Evolutionary conservation across 495 filamentous ascomycete genomes (phyloP), one percentile per base, ranked within the genome.

Genomic region (Trichoderma virens): DNA sequence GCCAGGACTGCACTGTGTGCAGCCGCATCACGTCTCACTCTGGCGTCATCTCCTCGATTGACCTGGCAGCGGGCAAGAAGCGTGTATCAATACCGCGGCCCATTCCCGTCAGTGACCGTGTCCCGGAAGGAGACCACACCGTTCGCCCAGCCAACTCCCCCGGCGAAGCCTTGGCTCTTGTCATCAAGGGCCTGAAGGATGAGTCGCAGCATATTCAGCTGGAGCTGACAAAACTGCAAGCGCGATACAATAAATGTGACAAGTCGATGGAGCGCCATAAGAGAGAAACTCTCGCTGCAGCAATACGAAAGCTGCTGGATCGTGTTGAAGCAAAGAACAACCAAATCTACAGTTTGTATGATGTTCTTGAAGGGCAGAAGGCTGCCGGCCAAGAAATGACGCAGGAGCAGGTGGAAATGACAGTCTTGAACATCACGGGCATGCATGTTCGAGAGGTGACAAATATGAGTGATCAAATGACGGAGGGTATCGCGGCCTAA

Each of bases 321-420:
- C 82, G 84, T 62, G 85, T 93, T 47, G 90, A 94, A 70, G 78
- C 80, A 65, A 93, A 93, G 73, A 84, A 86, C n/a, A 90, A 92
- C 64, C 90, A 95, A 71, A 87, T 97, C 47, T 97, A 97, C 71
- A 82, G 85, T 8, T 79, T 97, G 7, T 92, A 95, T 65, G 93
- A 98, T 70, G 92, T 96, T 8, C 82, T 96, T 9, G 93, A 96
- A 71, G 91, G 89, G 9, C 87, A 89, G 70, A 90, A 88, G 77
- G 73, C 79, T 61, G 78, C 80, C 25, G 86, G 85, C 1, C 81
- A 84, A 64, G 77, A 86, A 62, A 87, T 93, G 79, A 85, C 77
- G 0, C 79, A 84, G 66, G 80, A 86, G 28, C 83, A 87, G 65
- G 79, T 91, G 61, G 88, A 92, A 64, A 77, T 88, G 35, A 90